Evolutionary conservation across 768 basidiomycete species (phyloP), one percentile per base, ranked within the genome.

Genomic region (Leccinum broughii): DNA sequence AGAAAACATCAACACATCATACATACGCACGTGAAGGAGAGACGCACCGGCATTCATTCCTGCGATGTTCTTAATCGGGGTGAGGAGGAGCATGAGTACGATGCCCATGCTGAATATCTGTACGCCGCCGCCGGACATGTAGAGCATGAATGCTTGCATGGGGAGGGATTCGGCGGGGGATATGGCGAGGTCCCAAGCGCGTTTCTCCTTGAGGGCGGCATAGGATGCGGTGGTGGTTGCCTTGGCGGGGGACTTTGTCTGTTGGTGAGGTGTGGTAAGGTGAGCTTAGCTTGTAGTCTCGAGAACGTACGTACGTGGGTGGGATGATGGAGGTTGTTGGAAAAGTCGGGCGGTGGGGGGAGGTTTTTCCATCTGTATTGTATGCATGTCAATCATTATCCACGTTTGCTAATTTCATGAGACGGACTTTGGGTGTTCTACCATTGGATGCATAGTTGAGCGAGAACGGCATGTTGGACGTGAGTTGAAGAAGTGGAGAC

Each of bases 61-160:
- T 55, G 85, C 82, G 13, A 95, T 72, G 57, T 93, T 94, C 74
- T 89, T 92, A 76, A 96, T 87, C 0, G 95, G 95, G 10, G 85
- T 83, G 59, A 92, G 78, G 59, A 98, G 82, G 13, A 98, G 82
- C 92, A 95, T 95, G 70, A 93, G 89, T 22, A 98, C 90, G 72
- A 95, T 95, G 35, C 95, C 94, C 80, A 98, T 93, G 76, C 93
- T 95, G 75, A 98, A 97, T 48, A 98, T 89, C 75, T 98, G 95
- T 14, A 98, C 90, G 54, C 93, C 93, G 13, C 93, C 89, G 37
- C 95, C 95, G 22, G 94, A 95, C 91, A 98, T 96, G 83, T 98
- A 98, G 35, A 98, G 81, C 95, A 98, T 98, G 77, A 98, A 90
- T 5, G 89, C 93, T 70, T 98, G 94, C 95, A 97, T 97, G 4